Evolutionary conservation across 2,329 filamentous ascomycete genomes (phyloP).

Genomic region (Cordyceps tenuipes): DNA sequence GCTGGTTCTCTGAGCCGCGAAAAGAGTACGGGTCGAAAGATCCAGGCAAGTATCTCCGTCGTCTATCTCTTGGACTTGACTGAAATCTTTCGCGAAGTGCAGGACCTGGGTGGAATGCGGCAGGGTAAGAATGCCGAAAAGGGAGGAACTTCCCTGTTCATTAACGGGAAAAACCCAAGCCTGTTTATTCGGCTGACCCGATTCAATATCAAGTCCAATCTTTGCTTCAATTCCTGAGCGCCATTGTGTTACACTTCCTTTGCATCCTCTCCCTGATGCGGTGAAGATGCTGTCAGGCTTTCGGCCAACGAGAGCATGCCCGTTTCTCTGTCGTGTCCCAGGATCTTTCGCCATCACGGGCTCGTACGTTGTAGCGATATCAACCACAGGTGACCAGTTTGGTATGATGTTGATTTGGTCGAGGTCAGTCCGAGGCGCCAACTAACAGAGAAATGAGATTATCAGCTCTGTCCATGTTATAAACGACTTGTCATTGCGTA

Average conservation of each 20-base stretch:
- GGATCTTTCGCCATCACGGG: constrained; percentile 17
- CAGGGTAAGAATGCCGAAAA: constrained; percentile 38
- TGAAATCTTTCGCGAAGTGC: constrained; percentile 39
- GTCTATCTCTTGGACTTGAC: constrained; percentile 34
- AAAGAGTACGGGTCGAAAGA: constrained; percentile 43
- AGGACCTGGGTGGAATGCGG: constrained; percentile 42
- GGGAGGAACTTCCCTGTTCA: constrained; percentile 14
- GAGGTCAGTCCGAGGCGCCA: constrained; percentile 45
- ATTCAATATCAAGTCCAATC: constrained; percentile 50
- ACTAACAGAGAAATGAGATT: constrained; percentile 24
- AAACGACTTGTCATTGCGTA: constrained; percentile 30
- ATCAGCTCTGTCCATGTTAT: background rate
- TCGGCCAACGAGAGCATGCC: constrained; percentile 20
- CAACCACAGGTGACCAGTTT: constrained; percentile 55
- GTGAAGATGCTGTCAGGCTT: constrained; percentile 52
- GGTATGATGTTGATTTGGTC: constrained; percentile 41
- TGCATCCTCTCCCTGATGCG: constrained; percentile 54
- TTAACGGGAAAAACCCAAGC: constrained; percentile 42
- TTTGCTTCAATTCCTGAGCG: constrained; percentile 62
- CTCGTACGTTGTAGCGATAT: constrained; percentile 31
- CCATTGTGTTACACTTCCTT: constrained; percentile 59
- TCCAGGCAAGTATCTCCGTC: constrained; percentile 40
- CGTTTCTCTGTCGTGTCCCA: constrained; percentile 14
- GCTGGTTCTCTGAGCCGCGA: constrained; percentile 29
- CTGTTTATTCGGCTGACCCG: constrained; percentile 38